Evolutionary conservation across 208 protist species (phyloP), one percentile per base, ranked within the genome.

Genomic region (Balamuthia mandrillaris): DNA sequence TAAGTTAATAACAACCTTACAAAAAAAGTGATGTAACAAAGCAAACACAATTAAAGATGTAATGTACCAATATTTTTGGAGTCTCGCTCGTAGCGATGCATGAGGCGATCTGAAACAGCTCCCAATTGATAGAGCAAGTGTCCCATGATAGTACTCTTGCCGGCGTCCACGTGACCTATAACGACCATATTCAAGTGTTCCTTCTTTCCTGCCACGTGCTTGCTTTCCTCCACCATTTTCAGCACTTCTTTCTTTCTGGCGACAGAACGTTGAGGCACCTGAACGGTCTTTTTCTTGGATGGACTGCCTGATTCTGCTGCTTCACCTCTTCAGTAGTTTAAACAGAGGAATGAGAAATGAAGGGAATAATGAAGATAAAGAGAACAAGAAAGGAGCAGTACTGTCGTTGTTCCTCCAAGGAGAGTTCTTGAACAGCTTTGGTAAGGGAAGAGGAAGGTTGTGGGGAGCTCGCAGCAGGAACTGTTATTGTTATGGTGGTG

Each of bases 91-190:
- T 86, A 83, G 35, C 47, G 81, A 24, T 14, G 42, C 35, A 85
- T 85, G 16, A 44, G 42, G 24, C 54, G 42, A 21, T 85, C 42
- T 27, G 39, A 31, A 18, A 85, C 79, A 44, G 52, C 33, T 1
- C 79, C 79, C 27, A 51, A 58, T 12, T 54, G 45, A 37, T 82
- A 42, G 27, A 82, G 35, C 9, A 86, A 41, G 41, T 82, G 82
- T 10, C 65, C 82, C 82, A 86, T 86, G 49, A 85, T 85, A 2
- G 79, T 85, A 14, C 35, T 45, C 44, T 78, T 78, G 27, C 91
- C 91, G 10, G 91, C 91, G 54, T 91, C 88, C 10, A 91, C 88
- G 58, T 91, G 88, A 35, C 88, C 88, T 77, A 91, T 88, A 6
- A 88, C 86, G 10, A 89, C 88, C 83, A 89, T 86, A 65, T 83